Base-by-base conservation (phyloP, 2,329 filamentous ascomycete species). In the Lomentospora prolificans region DNA sequence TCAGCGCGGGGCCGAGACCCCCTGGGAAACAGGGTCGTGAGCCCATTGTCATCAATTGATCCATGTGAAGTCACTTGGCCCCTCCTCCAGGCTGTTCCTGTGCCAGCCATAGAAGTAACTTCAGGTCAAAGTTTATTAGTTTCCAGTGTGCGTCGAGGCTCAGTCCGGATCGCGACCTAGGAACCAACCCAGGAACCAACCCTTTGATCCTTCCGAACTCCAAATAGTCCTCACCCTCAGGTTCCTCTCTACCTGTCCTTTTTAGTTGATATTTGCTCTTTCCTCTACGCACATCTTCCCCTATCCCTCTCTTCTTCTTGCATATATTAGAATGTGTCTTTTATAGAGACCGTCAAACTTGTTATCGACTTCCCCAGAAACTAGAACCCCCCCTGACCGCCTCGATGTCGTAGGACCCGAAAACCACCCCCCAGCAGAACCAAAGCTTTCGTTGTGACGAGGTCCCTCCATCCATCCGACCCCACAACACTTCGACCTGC, bases 401-500 rank as follows among this genome's bases (percentile, higher is more conserved):
- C 19, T 50, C 53, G 27, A 55, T 55, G 53, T 44, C 41, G 41
- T 55, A 55, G 53, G 19, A n/a, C 25, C 39, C 53, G 17, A 48
- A 48, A 48, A 36, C n/a, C 39, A 14, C 33, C 22, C n/a, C 52
- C 30, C 30, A 33, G 30, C 36, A 54, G 52, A 54, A 44, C 31
- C 36, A 17, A 44, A 39, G 17, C 52, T 39, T 44, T 48, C 19
- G 22, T 31, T 8, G 25, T 36, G 24, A 24, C n/a, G 36, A 33
- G 48, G 50, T 28, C 36, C 33, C 36, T 54, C 33, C n/a, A n/a
- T n/a, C 52, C 52, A 27, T 41, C 25, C 52, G 30, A 54, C 27
- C 10, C 33, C 17, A 14, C 52, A 39, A 10, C 17, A 17, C 52
- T 14, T 44, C 36, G 24, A 17, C 52, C 52, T 46, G 24, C 33